Base-by-base conservation (phyloP, 2,329 filamentous ascomycete species). In the Tympanopsis confertula region DNA sequence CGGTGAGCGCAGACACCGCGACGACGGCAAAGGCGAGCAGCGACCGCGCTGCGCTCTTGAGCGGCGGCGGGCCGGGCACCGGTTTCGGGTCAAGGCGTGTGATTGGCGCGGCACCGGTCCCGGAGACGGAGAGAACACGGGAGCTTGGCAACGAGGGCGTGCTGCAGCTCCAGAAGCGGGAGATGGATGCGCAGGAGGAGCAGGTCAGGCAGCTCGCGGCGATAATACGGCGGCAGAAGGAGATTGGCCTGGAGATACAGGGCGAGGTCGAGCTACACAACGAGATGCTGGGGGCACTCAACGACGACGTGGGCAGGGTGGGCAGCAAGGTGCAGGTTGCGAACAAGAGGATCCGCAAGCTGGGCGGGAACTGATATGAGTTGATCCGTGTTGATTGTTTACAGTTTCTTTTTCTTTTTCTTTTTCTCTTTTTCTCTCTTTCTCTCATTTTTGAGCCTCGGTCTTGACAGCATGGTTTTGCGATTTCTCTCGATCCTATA, bases 121-220 rank as follows among this genome's bases (percentile, higher is more conserved):
- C 78, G 1, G 85, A 93, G 59, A 88, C 82, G 13, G 78, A 84
- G 41, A 72, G 75, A 43, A 89, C 85, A 32, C 62, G 84, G 12
- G 83, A 89, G 54, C 58, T 86, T 38, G 84, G 86, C 51, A 91
- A 91, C 47, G 57, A 68, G 4, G 84, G 82, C 0, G 77, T 91
- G 14, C 49, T 88, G 43, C 73, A 82, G 54, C 58, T 91, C 42
- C 85, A 91, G 56, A 68, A 75, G 47, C 70, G 83, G 50, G 74
- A 85, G 55, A 85, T 89, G 67, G 52, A 68, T 38, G 76, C 83
- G 45, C 85, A 93, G 51, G 85, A 91, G 46, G 56, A 78, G 47
- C 79, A 84, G 47, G 71, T 91, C 3, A 70, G 82, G 14, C 67
- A 75, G 47, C 60, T 91, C 39, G 69, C 73, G 2, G 75, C 74